Percentiles rank a stretch among this genome's conserved stretches.
phyloP scores from a whole-genome alignment of 2,329 filamentous ascomycete genomes.

The Aureobasidium leucospermi region DNA sequence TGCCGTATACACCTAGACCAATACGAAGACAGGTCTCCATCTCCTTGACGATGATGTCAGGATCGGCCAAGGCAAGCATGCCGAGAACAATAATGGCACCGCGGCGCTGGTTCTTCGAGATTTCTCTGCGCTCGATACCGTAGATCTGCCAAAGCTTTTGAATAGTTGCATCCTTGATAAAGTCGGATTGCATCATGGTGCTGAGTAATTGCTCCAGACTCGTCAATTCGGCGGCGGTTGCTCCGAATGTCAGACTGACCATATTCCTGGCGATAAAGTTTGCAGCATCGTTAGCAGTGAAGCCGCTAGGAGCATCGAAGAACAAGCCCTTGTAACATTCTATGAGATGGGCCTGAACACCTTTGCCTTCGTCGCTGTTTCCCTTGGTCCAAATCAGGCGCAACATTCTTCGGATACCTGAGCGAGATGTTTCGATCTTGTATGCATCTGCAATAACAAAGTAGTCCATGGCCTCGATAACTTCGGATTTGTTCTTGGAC shows the following conservation, averaged over 20 bases:
- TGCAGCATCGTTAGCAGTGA: conserved; percentile 80
- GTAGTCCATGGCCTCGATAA: conserved; percentile 98
- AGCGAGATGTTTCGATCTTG: conserved; percentile 86
- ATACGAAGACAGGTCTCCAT: conserved; percentile 92
- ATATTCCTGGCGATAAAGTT: conserved; percentile 97
- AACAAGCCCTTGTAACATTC: conserved; percentile 95
- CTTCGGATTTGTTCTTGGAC: conserved; percentile 95
- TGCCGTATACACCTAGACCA: conserved; percentile 73
- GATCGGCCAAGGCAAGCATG: conserved; percentile 89
- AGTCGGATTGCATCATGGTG: conserved; percentile 93
- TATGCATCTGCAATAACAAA: conserved; percentile 94
- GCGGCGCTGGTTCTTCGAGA: conserved; percentile 81
- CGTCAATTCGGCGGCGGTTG: conserved; percentile 88
- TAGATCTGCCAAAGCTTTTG: conserved; percentile 97
- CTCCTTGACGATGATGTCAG: conserved; percentile 87
- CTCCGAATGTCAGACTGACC: conserved; percentile 96
- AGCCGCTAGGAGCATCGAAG: conserved; percentile 87
- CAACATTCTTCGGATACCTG: conserved; percentile 90
- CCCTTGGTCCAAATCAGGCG: conserved; percentile 98
- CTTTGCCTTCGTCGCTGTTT: conserved; percentile 97
- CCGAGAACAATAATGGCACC: conserved; percentile 94
- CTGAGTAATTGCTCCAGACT: conserved; percentile 90
- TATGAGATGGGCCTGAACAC: conserved; percentile 91
- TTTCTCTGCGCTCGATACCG: conserved; percentile 85
- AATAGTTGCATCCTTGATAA: conserved; percentile 78